Evolutionary conservation across 805 yeast species (phyloP).

Genomic region (Kazachstania taianensis): DNA sequence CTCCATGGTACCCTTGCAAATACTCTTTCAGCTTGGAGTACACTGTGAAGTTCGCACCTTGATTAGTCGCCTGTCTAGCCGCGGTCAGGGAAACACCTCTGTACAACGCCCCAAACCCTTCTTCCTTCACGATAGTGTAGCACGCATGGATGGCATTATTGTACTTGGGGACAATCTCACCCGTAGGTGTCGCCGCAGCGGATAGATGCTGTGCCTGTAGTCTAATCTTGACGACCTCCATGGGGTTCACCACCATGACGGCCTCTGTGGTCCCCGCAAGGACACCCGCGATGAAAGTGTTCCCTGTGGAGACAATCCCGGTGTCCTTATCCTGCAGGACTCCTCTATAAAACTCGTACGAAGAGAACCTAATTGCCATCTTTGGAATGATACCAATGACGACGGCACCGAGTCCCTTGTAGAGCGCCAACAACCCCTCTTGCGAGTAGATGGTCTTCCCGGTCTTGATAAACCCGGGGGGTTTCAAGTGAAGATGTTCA

Average conservation of each 20-base stretch:
- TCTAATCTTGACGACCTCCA: slow-evolving; percentile 94
- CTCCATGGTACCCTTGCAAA: slow-evolving; percentile 50
- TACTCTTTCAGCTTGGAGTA: slow-evolving; percentile 74
- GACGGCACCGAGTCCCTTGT: slow-evolving; percentile 95
- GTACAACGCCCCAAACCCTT: slow-evolving; percentile 80
- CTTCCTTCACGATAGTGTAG: slow-evolving; percentile 74
- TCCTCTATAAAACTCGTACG: slow-evolving; percentile 81
- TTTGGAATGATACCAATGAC: slow-evolving; percentile 95
- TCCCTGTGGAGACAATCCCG: slow-evolving; percentile 58
- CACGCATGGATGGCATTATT: slow-evolving; percentile 89
- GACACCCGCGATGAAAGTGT: slow-evolving; percentile 84
- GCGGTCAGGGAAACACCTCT: slow-evolving; percentile 94
- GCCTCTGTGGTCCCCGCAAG: slow-evolving; percentile 98
- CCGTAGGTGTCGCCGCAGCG: slow-evolving; percentile 5
- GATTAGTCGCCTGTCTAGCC: slow-evolving; percentile 95
- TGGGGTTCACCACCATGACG: slow-evolving; percentile 87
- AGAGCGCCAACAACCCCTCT: slow-evolving; percentile 77
- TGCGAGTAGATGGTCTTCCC: slow-evolving; percentile 68
- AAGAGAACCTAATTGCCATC: slow-evolving; percentile 94
- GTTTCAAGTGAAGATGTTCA: slow-evolving; percentile 32
- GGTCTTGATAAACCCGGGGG: slow-evolving; percentile 79
- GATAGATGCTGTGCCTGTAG: slow-evolving; percentile 84
- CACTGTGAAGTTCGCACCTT: slow-evolving; percentile 95
- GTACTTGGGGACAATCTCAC: slow-evolving; percentile 31
- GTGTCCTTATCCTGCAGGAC: slow-evolving; percentile 49